Conservation (phyloP, 202 grass and related monocot genomes). For the Schoenoplectus tabernaemontani region DNA sequence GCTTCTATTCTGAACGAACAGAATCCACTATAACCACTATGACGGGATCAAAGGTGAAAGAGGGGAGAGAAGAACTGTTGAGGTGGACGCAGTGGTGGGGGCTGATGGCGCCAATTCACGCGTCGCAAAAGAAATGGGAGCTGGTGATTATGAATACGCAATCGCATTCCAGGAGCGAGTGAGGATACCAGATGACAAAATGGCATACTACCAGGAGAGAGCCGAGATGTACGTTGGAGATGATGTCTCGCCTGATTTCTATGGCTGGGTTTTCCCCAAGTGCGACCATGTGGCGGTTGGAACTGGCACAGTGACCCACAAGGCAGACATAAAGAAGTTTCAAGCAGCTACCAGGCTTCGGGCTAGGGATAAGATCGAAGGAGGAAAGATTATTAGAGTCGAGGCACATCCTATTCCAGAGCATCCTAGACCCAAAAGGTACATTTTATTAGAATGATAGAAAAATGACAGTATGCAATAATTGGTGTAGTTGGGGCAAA, state of each 20-base stretch:
- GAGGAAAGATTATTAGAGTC: constrained; percentile 84
- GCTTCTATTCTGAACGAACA: neutral
- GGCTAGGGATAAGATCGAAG: constrained; percentile 94
- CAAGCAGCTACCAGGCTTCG: constrained; percentile 87
- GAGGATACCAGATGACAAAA: constrained; percentile 77
- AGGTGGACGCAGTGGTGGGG: constrained; percentile 88
- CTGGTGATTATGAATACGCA: constrained; percentile 91
- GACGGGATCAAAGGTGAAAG: constrained; percentile 43
- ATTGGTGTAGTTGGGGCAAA: neutral
- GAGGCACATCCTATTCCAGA: constrained; percentile 96
- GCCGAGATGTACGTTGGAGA: constrained; percentile 99
- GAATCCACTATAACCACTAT: constrained; percentile 80
- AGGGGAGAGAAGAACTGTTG: constrained; percentile 53
- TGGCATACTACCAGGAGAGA: constrained; percentile 90
- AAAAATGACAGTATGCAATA: neutral
- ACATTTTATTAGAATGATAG: neutral
- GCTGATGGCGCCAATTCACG: constrained; percentile 91
- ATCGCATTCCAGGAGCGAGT: constrained; percentile 99
- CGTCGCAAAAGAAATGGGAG: constrained; percentile 90
- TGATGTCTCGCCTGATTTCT: constrained; percentile 96
- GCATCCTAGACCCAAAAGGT: constrained; percentile 76
- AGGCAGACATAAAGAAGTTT: constrained; percentile 95
- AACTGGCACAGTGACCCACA: constrained; percentile 94
- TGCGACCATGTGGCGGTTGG: constrained; percentile 98
- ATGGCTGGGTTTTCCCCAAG: constrained; percentile 98